phyloP scores from a whole-genome alignment of 495 filamentous ascomycete species.

The Podospora appendiculata region DNA sequence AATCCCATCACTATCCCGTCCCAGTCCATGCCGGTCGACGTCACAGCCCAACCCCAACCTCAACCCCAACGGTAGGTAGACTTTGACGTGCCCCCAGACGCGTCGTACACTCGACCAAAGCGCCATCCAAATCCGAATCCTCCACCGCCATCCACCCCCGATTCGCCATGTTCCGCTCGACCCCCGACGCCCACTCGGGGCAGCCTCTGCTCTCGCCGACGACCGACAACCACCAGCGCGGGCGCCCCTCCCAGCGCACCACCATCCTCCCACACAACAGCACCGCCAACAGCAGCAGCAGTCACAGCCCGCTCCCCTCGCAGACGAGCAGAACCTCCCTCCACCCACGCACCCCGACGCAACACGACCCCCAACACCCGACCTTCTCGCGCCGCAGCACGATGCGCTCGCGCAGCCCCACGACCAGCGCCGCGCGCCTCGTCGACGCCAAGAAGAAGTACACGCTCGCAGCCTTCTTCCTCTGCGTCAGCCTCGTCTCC shows the following conservation, averaged over 20 bases:
- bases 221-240: slow-evolving; percentile 6
- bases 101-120: too few relatives aligned
- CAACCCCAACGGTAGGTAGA: too few relatives aligned
- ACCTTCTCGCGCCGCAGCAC: slow-evolving; percentile 13
- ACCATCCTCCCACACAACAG: background rate
- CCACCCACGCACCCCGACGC: background rate
- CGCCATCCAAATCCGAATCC: too few relatives aligned
- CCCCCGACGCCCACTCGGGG: slow-evolving; percentile 1
- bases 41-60: too few relatives aligned
- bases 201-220: slow-evolving; percentile 5
- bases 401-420: slow-evolving; percentile 20
- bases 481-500: slow-evolving; percentile 68
- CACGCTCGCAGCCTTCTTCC: slow-evolving; percentile 73
- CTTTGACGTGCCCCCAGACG: too few relatives aligned
- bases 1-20: too few relatives aligned
- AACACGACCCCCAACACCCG: background rate
- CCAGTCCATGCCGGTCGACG: too few relatives aligned
- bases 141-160: background rate
- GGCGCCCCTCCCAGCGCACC: slow-evolving; percentile 1
- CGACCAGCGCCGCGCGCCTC: slow-evolving; percentile 33
- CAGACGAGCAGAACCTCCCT: background rate
- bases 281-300: background rate
- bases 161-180: slow-evolving; percentile 6
- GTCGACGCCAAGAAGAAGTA: slow-evolving; percentile 66
- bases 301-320: background rate